Evolutionary conservation across 2,329 filamentous ascomycete genomes (phyloP).

Genomic region (Ceratocystis cubensis): DNA sequence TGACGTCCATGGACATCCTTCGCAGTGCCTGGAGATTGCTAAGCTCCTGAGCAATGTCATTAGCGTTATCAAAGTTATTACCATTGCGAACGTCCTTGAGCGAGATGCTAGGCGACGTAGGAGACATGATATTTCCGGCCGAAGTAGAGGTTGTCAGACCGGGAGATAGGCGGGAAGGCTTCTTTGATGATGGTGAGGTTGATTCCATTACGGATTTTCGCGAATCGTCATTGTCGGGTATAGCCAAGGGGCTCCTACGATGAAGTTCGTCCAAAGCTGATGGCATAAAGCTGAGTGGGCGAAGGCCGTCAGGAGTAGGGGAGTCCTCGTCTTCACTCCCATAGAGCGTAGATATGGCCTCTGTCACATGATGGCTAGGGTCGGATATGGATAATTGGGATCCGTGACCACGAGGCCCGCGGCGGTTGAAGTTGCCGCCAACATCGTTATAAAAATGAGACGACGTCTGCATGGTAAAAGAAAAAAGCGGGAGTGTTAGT

Average conservation of each 20-base stretch:
- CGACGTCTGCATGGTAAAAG: slow-evolving; percentile 37
- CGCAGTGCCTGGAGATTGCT: slow-evolving; percentile 84
- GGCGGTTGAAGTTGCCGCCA: slow-evolving; percentile 44
- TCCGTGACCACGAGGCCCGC: slow-evolving; percentile 39
- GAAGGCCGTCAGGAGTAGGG: slow-evolving; percentile 31
- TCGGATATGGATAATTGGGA: slow-evolving; percentile 62
- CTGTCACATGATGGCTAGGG: slow-evolving; percentile 85
- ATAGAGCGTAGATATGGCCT: slow-evolving; percentile 85
- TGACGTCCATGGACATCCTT: slow-evolving; percentile 89
- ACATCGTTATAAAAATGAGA: slow-evolving; percentile 43
- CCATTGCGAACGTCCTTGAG: slow-evolving; percentile 45
- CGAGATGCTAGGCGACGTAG: slow-evolving; percentile 41
- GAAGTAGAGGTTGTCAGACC: slow-evolving; percentile 27
- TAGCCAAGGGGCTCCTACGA: slow-evolving; percentile 24
- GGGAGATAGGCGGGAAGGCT: slow-evolving; percentile 31
- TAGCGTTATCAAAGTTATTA: slow-evolving; percentile 74
- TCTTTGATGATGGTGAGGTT: slow-evolving; percentile 32
- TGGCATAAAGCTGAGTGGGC: slow-evolving; percentile 61
- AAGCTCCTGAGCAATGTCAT: slow-evolving; percentile 79
- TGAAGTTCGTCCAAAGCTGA: slow-evolving; percentile 19
- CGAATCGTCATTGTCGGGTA: slow-evolving; percentile 28
- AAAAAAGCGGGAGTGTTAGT: slow-evolving; percentile 23
- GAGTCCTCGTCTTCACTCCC: slow-evolving; percentile 58
- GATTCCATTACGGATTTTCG: slow-evolving; percentile 35
- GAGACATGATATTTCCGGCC: slow-evolving; percentile 27